A percentile compares a stretch with the other conserved stretches of the same genome.
These are phyloP conservation scores for Huntiella omanensis DNA, from an alignment of 2,329 filamentous ascomycete species.

Conservation along the genomic window DNA sequence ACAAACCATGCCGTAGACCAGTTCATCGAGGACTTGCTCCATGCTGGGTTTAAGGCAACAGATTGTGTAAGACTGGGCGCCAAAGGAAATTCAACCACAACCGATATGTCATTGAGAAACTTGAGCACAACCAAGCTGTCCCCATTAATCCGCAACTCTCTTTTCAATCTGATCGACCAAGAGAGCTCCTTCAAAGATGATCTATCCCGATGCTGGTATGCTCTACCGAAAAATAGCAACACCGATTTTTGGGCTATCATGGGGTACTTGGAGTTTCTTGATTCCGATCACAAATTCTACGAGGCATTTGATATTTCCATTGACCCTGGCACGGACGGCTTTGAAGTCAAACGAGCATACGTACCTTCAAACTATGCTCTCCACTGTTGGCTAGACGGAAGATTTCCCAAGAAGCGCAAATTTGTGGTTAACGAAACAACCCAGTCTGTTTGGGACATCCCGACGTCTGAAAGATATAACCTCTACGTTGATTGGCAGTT, in stretches of 20 bases:
- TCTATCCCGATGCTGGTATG: not conserved
- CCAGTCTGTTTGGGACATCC: slow-evolving; percentile 33
- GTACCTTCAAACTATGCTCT: slow-evolving; percentile 27
- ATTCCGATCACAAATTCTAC: not conserved
- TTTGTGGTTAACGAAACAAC: slow-evolving; percentile 15
- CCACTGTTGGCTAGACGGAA: slow-evolving; percentile 30
- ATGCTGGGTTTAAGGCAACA: slow-evolving; percentile 31
- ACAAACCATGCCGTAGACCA: slow-evolving; percentile 52
- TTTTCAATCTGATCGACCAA: not conserved
- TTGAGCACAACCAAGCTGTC: not conserved
- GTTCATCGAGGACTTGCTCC: slow-evolving; percentile 43
- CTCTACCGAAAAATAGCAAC: not conserved
- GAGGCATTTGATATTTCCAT: not conserved
- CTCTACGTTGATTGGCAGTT: slow-evolving; percentile 25
- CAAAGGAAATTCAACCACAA: slow-evolving; percentile 26
- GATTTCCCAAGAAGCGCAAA: slow-evolving; percentile 25
- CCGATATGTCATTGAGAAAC: not conserved
- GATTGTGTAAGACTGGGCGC: slow-evolving; percentile 44
- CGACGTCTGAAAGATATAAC: slow-evolving; percentile 18
- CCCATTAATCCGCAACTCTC: not conserved
- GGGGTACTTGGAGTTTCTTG: slow-evolving; percentile 8
- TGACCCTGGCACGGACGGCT: not conserved
- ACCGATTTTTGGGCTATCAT: not conserved
- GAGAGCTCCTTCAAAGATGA: not conserved
- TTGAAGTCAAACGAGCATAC: not conserved